Base-by-base conservation (phyloP, 805 yeast genomes). In the Kuraishia borneana region DNA sequence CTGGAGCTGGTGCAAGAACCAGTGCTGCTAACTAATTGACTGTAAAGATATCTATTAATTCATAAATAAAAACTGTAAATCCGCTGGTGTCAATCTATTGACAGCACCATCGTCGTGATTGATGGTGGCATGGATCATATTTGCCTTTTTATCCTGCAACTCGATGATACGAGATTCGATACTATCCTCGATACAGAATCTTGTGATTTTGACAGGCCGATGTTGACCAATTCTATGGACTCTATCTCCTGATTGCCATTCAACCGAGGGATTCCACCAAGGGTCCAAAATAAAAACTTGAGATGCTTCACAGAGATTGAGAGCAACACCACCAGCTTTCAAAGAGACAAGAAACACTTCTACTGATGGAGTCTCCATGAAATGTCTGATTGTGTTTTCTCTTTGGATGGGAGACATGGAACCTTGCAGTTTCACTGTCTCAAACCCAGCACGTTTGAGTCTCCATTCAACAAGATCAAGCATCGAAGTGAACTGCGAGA, bases 201-300 rank as follows among this genome's bases (percentile, higher is more conserved):
- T 70, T 6, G 95, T 87, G 43, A 92, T 85, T 41, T 84, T 72
- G 7, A 92, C 95, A 0, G 99, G 98, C 43, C 99, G 61, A 46
- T 72, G 83, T 54, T 92, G 99, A 5, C 97, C 96, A 42, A 92
- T 92, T 59, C 99, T 75, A 58, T 92, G 97, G 17, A 92, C 96
- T 60, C 99, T 76, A 56, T 92, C 99, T 57, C 95, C 95, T 33
- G 94, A 80, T 55, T 92, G 99, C 87, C 96, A 92, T 54, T 92
- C 98, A 6, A 89, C 92, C 44, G 94, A 82, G 1, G 97, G 97
- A 53, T 92, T 94, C 97, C 98, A 92, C 98, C 98, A 92, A 23
- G 97, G 97, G 48, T 92, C 99, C 65, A 92, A 65, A 30, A 92
- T 68, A 45, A 92, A 92, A 31, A 92, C 97, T 49, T 89, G 97